A percentile compares a stretch with the other conserved stretches of the same genome.
phyloP scores from a whole-genome alignment of 2,329 filamentous ascomycete species.

The Penicillium sp. region DNA sequence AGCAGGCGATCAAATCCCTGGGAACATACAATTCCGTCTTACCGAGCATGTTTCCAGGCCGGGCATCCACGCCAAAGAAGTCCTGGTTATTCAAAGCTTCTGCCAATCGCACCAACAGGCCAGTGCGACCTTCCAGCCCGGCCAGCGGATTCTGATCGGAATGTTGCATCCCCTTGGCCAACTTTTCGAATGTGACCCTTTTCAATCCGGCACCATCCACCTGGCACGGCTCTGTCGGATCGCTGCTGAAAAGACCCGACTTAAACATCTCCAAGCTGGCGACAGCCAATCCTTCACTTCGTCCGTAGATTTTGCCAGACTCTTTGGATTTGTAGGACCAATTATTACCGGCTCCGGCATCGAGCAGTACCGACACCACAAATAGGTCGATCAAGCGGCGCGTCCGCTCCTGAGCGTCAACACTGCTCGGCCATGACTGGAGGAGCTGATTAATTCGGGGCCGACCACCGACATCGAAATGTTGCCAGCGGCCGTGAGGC shows the following conservation, averaged over 20 bases:
- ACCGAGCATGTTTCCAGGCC: slow-evolving; percentile 95
- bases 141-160: slow-evolving; percentile 75
- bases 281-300: slow-evolving; percentile 84
- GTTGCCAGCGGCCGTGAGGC: slow-evolving; percentile 70
- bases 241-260: slow-evolving; percentile 80
- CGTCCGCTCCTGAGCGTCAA: slow-evolving; percentile 51
- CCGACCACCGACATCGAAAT: slow-evolving; percentile 59
- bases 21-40: slow-evolving; percentile 30
- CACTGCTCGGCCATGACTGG: slow-evolving; percentile 49
- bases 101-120: slow-evolving; percentile 71
- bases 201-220: slow-evolving; percentile 82
- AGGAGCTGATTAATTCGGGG: slow-evolving; percentile 53
- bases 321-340: slow-evolving; percentile 94
- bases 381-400: slow-evolving; percentile 62
- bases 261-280: slow-evolving; percentile 90
- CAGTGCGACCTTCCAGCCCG: slow-evolving; percentile 79
- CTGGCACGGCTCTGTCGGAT: slow-evolving; percentile 76
- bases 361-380: slow-evolving; percentile 59
- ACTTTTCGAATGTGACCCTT: slow-evolving; percentile 67
- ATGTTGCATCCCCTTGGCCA: slow-evolving; percentile 83
- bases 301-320: slow-evolving; percentile 75
- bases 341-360: slow-evolving; percentile 77
- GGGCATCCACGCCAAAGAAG: slow-evolving; percentile 77
- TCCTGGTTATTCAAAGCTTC: slow-evolving; percentile 75
- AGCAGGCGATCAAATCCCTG: neutral